Base-by-base conservation (phyloP, 2,329 filamentous ascomycete species). In the Cladosporium sp. region DNA sequence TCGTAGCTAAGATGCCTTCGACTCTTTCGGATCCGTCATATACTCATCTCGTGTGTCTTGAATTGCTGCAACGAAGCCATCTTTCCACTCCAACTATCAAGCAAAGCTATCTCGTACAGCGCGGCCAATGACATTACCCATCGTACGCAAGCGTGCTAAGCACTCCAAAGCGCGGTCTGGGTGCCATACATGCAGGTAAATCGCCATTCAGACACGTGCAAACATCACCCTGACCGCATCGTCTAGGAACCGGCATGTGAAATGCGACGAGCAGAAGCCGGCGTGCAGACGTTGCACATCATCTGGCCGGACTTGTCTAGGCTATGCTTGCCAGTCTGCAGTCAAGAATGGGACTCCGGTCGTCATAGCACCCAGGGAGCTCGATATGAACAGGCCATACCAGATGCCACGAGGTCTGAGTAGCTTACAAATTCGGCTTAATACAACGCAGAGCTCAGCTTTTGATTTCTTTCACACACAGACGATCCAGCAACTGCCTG, bases 401-500 rank as follows among this genome's bases (percentile, higher is more conserved):
- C 8, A 15, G 4, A 25, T 7, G 20, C 15, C 7, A 7, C 22
- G 14, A 22, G 5, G 14, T 15, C 9, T 45, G 22, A 45, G 11
- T 19, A 45, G 22, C 7, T n/a, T 45, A 3, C 20, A 30, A 9
- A 30, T 45, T 6, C 42, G 42, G 14, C 42, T 45, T 20, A 11
- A 8, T 45, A n/a, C 42, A n/a, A 9, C 57, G 5, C 60, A 61
- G 30, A 56, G 47, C 39, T 60, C 60, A 30, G 63, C 63, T n/a
- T 64, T 63, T 55, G 61, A 63, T 51, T 63, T 60, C 55, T 64
- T 64, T 42, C 55, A 61, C 14, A 25, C 47, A 4, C 39, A 63
- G 54, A 64, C 63, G 3, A 57, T 64, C n/a, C 47, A 59, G 39
- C 61, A 61, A 19, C 25, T 64, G 37, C 63, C 63, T n/a, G 63